A percentile compares a stretch with the other conserved stretches of the same genome.
Evolutionary conservation across 352 stramenopile genomes (phyloP).

Genomic region (Phytopythium helicoides): DNA sequence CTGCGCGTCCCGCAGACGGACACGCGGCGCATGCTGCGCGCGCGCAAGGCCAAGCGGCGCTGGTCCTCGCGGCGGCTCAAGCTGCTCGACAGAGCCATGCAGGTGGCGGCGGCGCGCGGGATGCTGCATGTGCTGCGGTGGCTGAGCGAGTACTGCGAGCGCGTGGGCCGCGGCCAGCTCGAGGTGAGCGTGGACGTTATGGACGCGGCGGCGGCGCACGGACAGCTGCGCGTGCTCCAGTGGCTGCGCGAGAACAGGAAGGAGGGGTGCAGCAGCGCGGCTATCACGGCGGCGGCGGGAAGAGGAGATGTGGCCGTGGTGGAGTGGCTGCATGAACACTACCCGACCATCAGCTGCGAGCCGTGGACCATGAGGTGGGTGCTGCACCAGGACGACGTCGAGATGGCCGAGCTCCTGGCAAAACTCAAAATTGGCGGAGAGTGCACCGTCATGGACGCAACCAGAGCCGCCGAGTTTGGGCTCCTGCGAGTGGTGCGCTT

Average conservation of each 20-base stretch:
- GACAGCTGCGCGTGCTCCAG: slow-evolving; percentile 23
- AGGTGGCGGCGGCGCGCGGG: slow-evolving; percentile 21
- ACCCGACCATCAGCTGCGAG: background rate
- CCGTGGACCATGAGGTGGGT: slow-evolving; percentile 3
- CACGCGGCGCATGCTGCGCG: slow-evolving; percentile 5
- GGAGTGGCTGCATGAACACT: slow-evolving; percentile 26
- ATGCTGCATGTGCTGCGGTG: slow-evolving; percentile 27
- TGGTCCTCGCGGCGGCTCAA: slow-evolving; percentile 1
- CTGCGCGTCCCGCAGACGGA: slow-evolving; percentile 5
- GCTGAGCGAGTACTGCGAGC: slow-evolving; percentile 7
- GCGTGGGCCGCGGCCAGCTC: background rate
- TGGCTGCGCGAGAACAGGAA: slow-evolving; percentile 29
- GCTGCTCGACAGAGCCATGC: slow-evolving; percentile 11
- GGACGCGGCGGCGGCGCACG: slow-evolving; percentile 24
- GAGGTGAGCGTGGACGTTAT: slow-evolving; percentile 18
- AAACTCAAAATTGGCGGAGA: background rate
- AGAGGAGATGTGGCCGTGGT: slow-evolving; percentile 26
- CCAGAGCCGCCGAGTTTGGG: slow-evolving; percentile 12
- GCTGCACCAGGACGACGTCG: slow-evolving; percentile 2
- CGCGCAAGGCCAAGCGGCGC: background rate
- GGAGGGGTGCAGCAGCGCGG: slow-evolving; percentile 10
- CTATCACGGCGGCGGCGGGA: slow-evolving; percentile 6
- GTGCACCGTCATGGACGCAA: background rate
- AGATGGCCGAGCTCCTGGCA: slow-evolving; percentile 7
- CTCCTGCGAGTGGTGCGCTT: slow-evolving; percentile 23